phyloP scores from a whole-genome alignment of 768 basidiomycete species.

The Suillus americanus region DNA sequence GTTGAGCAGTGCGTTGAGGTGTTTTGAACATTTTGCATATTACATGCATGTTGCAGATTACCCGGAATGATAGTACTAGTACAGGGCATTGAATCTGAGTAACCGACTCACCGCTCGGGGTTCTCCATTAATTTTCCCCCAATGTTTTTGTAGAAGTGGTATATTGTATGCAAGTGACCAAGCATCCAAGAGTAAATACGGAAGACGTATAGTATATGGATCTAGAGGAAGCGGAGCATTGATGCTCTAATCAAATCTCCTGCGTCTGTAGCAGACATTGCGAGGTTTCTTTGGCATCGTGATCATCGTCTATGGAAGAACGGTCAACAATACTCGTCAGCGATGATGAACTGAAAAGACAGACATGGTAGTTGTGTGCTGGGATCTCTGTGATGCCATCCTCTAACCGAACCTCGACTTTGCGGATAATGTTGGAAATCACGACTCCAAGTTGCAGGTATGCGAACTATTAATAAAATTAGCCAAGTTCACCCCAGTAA shows the following conservation, averaged over 20 bases:
- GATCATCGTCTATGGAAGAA: slow-evolving; percentile 77
- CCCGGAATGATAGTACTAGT: too few species aligned
- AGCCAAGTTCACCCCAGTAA: slow-evolving; percentile 4
- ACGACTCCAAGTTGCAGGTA: slow-evolving; percentile 90
- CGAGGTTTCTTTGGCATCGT: slow-evolving; percentile 79
- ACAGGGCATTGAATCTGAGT: too few species aligned
- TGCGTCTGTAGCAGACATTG: slow-evolving; percentile 64
- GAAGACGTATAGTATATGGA: slow-evolving; percentile 1
- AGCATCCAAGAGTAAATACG: slow-evolving; percentile 8
- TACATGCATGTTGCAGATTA: too few species aligned
- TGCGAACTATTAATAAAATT: slow-evolving; percentile 64
- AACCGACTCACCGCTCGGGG: too few species aligned
- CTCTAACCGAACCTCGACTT: slow-evolving; percentile 72
- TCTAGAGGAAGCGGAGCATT: not conserved
- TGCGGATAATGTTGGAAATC: slow-evolving; percentile 74
- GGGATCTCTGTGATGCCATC: slow-evolving; percentile 54
- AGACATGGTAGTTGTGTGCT: slow-evolving; percentile 85
- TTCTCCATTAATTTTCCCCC: not conserved
- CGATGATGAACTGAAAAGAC: slow-evolving; percentile 27
- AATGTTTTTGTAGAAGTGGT: not conserved
- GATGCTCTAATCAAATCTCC: slow-evolving; percentile 47
- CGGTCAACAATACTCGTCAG: not conserved
- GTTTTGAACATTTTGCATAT: too few species aligned
- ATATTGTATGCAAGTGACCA: slow-evolving; percentile 8
- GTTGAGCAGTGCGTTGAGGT: too few species aligned